These are phyloP conservation scores for Fagopyrum esculentum DNA, from an alignment of 148 eudicot species.

Conservation along the genomic window DNA sequence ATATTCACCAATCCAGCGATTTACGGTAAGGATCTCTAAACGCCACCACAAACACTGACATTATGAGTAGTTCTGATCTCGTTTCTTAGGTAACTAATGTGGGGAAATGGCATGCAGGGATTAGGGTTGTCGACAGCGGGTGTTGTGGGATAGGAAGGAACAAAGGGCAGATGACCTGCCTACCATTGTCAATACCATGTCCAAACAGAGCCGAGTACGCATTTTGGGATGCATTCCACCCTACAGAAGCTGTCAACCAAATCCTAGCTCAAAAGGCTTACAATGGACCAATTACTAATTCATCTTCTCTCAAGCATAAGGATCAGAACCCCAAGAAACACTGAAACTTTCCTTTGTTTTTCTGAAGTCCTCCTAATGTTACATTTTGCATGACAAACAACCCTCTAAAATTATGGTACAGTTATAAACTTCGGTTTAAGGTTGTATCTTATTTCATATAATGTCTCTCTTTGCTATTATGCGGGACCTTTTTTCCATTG, in stretches of 20 bases:
- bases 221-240: conserved; percentile 91
- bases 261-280: conserved; percentile 53
- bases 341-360: background rate
- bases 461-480: background rate
- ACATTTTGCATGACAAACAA: background rate
- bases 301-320: conserved; percentile 42
- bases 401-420: background rate
- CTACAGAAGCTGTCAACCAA: conserved; percentile 49
- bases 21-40: conserved; percentile 36
- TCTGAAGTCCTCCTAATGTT: background rate
- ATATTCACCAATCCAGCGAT: conserved; percentile 35
- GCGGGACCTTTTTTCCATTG: background rate
- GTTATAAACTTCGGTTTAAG: background rate
- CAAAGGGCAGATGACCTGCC: conserved; percentile 62
- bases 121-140: conserved; percentile 46
- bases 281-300: conserved; percentile 31
- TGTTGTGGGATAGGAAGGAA: conserved; percentile 78
- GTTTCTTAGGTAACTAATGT: background rate
- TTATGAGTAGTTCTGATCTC: background rate
- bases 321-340: background rate
- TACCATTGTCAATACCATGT: conserved; percentile 67
- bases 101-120: conserved; percentile 35
- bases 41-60: background rate
- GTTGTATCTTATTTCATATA: background rate
- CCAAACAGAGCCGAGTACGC: conserved; percentile 44